Evolutionary conservation across 768 basidiomycete genomes (phyloP), one percentile per base, ranked within the genome.

Genomic region (Tremella yokohamensis): DNA sequence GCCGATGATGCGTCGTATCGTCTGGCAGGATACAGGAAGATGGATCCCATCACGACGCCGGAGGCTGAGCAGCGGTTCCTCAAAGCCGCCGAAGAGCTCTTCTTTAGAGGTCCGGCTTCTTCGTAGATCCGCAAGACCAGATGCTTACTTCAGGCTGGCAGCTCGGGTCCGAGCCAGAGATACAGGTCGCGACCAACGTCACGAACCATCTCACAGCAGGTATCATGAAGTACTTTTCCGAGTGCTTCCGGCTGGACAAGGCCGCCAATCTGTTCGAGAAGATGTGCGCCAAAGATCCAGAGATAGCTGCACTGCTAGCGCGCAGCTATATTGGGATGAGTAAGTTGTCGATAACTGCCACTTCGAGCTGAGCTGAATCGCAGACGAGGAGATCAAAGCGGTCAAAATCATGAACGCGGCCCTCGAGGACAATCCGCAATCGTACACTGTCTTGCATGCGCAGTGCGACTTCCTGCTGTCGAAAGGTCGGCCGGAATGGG

Each of bases 341-440:
- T 98, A 64, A 72, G 92, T 82, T 4, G 45, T 19, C 6, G 9
- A 11, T 52, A 13, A 40, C 18, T 16, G 47, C 18, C 12, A 12
- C 16, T 18, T 47, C 20, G 18, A 48, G 37, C 44, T 52, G 16
- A 26, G 29, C 29, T 8, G 25, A 11, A 18, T 13, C 47, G 8
- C 72, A 98, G 94, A 98, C 75, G 93, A 97, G 73, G 96, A 98
- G 79, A 93, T 99, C 60, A 97, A 96, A 77, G 96, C 92, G 7
- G 87, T 98, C 2, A 90, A 96, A 64, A 89, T 98, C 63, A 89
- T 98, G 80, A 81, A 88, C 9, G 76, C 82, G 0, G 90, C 91
- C 1, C 85, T 98, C 74, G 84, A 84, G 61, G 82, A 86, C 58
- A 89, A 87, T 13, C 91, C 92, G 0, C 90, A 92, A 69, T 91